phyloP scores from a whole-genome alignment of 768 basidiomycete genomes.

The Lactifluus rugatus region DNA sequence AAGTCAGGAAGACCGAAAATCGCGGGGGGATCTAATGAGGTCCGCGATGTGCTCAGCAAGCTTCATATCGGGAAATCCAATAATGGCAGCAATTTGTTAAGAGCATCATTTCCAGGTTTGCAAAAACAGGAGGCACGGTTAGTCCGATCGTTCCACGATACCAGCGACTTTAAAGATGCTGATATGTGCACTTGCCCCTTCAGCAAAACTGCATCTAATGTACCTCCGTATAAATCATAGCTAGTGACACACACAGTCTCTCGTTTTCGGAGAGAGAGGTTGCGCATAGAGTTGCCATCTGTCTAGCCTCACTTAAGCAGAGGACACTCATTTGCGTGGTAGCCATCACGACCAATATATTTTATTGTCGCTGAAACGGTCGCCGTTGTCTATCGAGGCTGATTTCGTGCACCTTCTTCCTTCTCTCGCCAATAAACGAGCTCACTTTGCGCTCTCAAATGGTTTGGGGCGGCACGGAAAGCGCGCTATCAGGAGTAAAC shows the following conservation, averaged over 20 bases:
- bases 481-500: slow-evolving; percentile 38
- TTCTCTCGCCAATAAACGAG: slow-evolving; percentile 79
- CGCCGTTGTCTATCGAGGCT: slow-evolving; percentile 21
- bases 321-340: not conserved
- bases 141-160: slow-evolving; percentile 7
- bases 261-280: not conserved
- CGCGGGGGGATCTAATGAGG: slow-evolving; percentile 53
- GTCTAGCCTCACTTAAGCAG: not conserved
- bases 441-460: slow-evolving; percentile 81
- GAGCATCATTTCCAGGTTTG: slow-evolving; percentile 57
- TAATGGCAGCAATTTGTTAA: slow-evolving; percentile 45
- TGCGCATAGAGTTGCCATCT: slow-evolving; percentile 1
- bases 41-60: slow-evolving; percentile 70
- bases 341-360: not conserved
- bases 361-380: not conserved
- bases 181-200: not conserved
- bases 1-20: slow-evolving; percentile 40
- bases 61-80: slow-evolving; percentile 73
- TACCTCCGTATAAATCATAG: slow-evolving; percentile 29
- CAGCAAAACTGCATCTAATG: slow-evolving; percentile 18
- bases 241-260: not conserved
- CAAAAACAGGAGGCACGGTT: slow-evolving; percentile 39
- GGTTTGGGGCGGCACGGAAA: slow-evolving; percentile 53
- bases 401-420: slow-evolving; percentile 62
- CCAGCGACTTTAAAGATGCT: not conserved